Evolutionary conservation across 164 flowering plant genomes (phyloP), one percentile per base, ranked within the genome.

Genomic region (Protea cynaroides): DNA sequence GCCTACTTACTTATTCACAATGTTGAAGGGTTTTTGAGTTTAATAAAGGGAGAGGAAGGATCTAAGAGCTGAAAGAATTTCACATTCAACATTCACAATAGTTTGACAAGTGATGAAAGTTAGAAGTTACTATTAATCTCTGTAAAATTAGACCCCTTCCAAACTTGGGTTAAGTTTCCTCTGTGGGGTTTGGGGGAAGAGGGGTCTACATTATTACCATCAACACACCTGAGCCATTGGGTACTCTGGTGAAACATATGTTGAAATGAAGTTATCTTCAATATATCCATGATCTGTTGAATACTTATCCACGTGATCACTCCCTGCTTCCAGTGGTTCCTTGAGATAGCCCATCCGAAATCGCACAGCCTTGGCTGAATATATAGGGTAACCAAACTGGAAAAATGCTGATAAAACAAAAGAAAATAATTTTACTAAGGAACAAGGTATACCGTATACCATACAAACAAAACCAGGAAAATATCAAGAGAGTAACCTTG

Each of bases 301-400:
- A 36, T 51, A 44, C 36, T 63, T 68, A 69, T 71, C 69, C 44
- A 56, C 36, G 17, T 29, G 12, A 49, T 59, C 65, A 24, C 44
- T 65, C 59, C 36, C 59, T 7, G 37, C 38, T 37, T 69, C 71
- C 46, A 58, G 46, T 21, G 63, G 63, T 24, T 34, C 49, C 69
- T 68, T 76, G 25, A 64, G 40, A 72, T 75, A 75, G 19, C 86
- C 86, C 71, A 80, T 64, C 37, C 71, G 72, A 68, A 82, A 82
- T 43, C 84, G 72, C 54, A 82, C 86, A 56, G 76, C 70, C 69
- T 76, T 76, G 21, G 81, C 75, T 17, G 86, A 80, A 72, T 80
- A 82, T 63, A 76, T 82, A 46, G 84, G 84, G 60, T 23, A 38
- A 22, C 79, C 84, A 65, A 7, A 24, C 67, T 82, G 83, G 69